A percentile compares a stretch with the other conserved stretches of the same genome.
Evolutionary conservation across 1,284 basidiomycete genomes (phyloP).

Genomic region (Termitomyces sp.): DNA sequence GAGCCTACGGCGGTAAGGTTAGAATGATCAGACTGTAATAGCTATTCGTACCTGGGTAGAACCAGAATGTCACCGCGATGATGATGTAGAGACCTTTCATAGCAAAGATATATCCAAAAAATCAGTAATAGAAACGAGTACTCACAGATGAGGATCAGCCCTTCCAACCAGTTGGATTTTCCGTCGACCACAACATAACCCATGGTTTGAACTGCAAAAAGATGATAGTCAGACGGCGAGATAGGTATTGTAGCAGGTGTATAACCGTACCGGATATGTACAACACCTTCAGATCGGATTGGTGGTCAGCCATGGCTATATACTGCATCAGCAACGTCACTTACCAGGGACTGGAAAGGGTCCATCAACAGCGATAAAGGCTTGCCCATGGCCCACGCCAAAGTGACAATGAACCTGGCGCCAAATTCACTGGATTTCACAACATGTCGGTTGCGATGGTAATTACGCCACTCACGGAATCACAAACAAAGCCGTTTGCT

Average conservation of each 20-base stretch:
- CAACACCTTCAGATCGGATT: slow-evolving; percentile 26
- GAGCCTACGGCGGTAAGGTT: slow-evolving; percentile 17
- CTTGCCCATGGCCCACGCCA: slow-evolving; percentile 64
- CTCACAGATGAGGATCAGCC: slow-evolving; percentile 66
- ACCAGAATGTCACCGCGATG: slow-evolving; percentile 58
- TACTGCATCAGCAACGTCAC: slow-evolving; percentile 20
- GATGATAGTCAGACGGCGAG: too few relatives aligned
- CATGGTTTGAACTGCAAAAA: slow-evolving; percentile 64
- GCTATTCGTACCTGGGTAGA: slow-evolving; percentile 43
- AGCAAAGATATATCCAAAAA: not conserved
- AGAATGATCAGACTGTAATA: not conserved
- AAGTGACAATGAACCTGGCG: slow-evolving; percentile 53
- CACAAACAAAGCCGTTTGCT: slow-evolving; percentile 87
- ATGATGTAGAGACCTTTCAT: slow-evolving; percentile 51
- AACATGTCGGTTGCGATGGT: not conserved
- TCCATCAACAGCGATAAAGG: slow-evolving; percentile 64
- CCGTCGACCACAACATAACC: slow-evolving; percentile 80
- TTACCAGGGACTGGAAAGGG: slow-evolving; percentile 59
- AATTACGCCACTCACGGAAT: slow-evolving; percentile 53
- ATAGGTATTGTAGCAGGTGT: not conserved
- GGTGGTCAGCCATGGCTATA: not conserved
- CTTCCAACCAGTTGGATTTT: slow-evolving; percentile 81
- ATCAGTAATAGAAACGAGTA: not conserved
- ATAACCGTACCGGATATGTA: slow-evolving; percentile 29
- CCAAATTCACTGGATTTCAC: not conserved